Evolutionary conservation across 176 grass and related monocot species (phyloP), one percentile per base, ranked within the genome.

Genomic region (Aegilops tauschii): DNA sequence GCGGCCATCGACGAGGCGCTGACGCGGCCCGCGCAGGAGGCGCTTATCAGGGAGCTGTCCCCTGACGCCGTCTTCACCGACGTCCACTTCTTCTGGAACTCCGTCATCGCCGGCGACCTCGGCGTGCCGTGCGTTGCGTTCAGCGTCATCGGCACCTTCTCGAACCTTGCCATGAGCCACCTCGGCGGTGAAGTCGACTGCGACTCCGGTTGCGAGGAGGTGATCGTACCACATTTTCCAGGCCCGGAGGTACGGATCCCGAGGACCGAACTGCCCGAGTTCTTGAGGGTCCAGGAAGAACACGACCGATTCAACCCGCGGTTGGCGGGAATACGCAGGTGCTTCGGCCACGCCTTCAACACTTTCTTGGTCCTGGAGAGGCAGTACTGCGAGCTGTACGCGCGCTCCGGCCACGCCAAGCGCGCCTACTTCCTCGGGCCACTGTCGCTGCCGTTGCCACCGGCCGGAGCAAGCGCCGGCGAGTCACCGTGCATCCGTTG

Each of bases 41-140:
- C 18, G 10, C 91, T 92, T 34, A 42, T 92, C 17, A 28, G 28
- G 36, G 79, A 68, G 1, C n/a, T 1, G 20, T 23, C 23, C 12
- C 87, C 87, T 0, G 80, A 92, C 31, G 82, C 65, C 16, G 28
- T 93, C 63, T 4, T 93, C 18, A 30, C 68, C 14, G 80, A 92
- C 47, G 2, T 37, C 17, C 77, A 73, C 69, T 78, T 92, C 90
- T 65, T 30, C 28, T 82, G 74, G 80, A 75, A 65, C 52, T 12
- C 28, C 49, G 1, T 0, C 12, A 32, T 89, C 45, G 85, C 84
- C 64, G 77, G 20, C 10, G 80, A 82, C 0, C 39, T 93, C 2
- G 69, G 25, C 4, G 66, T 73, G 34, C 84, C 87, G 11, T 72
- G 67, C 35, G 8, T 85, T 11, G 9, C 36, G 12, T 87, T 87